Base-by-base conservation (phyloP, 306 rosid species). In the Oemleria cerasiformis region DNA sequence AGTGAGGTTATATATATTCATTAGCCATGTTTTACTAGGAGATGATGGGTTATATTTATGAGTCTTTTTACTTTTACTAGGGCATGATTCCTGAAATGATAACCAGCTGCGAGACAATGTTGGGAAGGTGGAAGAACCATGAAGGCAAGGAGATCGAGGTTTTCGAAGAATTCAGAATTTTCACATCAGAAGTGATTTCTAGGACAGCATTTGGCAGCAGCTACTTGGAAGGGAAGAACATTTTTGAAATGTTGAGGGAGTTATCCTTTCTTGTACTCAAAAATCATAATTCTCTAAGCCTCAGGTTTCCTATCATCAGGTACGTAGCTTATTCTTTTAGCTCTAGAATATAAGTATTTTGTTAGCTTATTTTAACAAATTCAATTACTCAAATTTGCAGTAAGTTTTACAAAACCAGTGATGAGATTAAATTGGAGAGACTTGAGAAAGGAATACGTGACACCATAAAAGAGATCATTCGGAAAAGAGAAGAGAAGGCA, bases 131-230 rank as follows among this genome's bases (percentile, higher is more conserved):
- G 67, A 16, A 40, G 41, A 15, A 2, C 41, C 25, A 40, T 40
- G 34, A 63, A 40, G 67, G 67, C 50, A 70, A 74, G 66, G 73
- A 79, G 75, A 65, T 69, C 17, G 83, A 79, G 42, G 79, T 79
- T 45, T 63, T 17, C 47, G 73, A 79, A 56, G 79, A 79, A 14
- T 79, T 74, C 48, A 74, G 57, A 38, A 25, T 63, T 30, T 23
- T 79, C 62, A 75, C 79, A 23, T 69, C 83, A 23, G 77, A 79
- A 74, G 79, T 79, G 75, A 79, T 79, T 45, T 73, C 83, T 1
- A 68, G 53, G 68, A 38, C 75, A 50, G 77, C 78, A 44, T 72
- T 65, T 40, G 69, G 81, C 36, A 72, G 77, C 21, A 74, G 71
- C 63, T 67, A 73, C 53, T 0, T 68, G 7, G 76, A 79, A 20